A percentile compares a stretch with the other conserved stretches of the same genome.
Conservation (phyloP, 2,329 filamentous ascomycete species). For the Phialocephala subalpina region DNA sequence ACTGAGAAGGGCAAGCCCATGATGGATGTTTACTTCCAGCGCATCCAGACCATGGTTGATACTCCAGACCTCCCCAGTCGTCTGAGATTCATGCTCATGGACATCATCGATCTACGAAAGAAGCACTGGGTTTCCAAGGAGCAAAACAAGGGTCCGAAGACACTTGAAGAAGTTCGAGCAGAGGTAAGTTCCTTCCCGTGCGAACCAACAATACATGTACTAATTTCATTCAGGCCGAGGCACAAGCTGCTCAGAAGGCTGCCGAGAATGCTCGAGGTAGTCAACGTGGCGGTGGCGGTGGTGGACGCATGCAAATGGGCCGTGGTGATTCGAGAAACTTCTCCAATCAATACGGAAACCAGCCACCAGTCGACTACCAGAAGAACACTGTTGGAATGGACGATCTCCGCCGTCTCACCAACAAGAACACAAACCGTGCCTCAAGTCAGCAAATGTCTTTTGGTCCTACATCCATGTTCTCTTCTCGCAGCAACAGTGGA, state of each 20-base stretch:
- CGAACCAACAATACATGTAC: slow-evolving; percentile 19
- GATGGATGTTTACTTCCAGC: slow-evolving; percentile 93
- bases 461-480: slow-evolving; percentile 87
- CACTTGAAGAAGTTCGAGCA: slow-evolving; percentile 88
- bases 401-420: slow-evolving; percentile 82
- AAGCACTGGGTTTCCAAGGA: slow-evolving; percentile 87
- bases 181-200: slow-evolving; percentile 60
- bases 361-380: slow-evolving; percentile 73
- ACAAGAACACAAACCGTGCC: slow-evolving; percentile 67
- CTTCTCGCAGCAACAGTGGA: slow-evolving; percentile 89
- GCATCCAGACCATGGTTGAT: slow-evolving; percentile 84
- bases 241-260: slow-evolving; percentile 80
- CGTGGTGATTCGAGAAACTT: slow-evolving; percentile 90
- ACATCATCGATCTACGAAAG: slow-evolving; percentile 85
- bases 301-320: slow-evolving; percentile 75
- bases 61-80: slow-evolving; percentile 84
- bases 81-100: slow-evolving; percentile 96
- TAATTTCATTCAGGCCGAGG: slow-evolving; percentile 64
- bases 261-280: slow-evolving; percentile 70
- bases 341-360: slow-evolving; percentile 74
- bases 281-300: slow-evolving; percentile 71
- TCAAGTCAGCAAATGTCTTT: slow-evolving; percentile 70
- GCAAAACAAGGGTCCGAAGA: slow-evolving; percentile 93
- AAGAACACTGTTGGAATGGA: slow-evolving; percentile 90
- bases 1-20: slow-evolving; percentile 84